phyloP scores from a whole-genome alignment of 2,329 filamentous ascomycete genomes.

The Fusarium scirpi region DNA sequence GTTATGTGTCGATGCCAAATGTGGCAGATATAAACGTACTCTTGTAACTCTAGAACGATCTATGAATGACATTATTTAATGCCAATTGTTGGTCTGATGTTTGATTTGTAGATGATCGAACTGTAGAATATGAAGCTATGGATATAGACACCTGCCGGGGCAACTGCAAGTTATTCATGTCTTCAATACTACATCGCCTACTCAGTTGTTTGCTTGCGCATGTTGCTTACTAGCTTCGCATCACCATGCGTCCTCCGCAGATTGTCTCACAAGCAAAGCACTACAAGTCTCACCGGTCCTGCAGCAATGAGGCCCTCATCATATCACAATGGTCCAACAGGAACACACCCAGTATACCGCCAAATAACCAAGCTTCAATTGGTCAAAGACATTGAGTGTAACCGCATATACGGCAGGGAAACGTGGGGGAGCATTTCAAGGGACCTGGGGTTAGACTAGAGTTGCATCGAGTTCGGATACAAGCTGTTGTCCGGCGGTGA shows the following conservation, averaged over 20 bases:
- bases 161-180: background rate
- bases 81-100: conserved; percentile 3
- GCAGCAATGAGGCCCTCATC: conserved; percentile 20
- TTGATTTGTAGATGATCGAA: background rate
- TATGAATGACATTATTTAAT: conserved; percentile 47
- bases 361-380: conserved; percentile 23
- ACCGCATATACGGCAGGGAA: conserved; percentile 22
- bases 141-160: background rate
- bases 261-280: background rate
- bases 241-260: no score
- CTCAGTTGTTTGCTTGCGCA: background rate
- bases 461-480: background rate
- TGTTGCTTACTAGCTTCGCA: background rate
- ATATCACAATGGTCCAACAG: conserved; percentile 26
- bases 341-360: conserved; percentile 28
- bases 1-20: conserved; percentile 24
- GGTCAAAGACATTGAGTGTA: conserved; percentile 27
- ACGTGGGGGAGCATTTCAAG: conserved; percentile 19
- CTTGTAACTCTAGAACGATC: conserved; percentile 44
- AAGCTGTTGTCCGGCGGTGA: conserved; percentile 25
- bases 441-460: conserved; percentile 13
- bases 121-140: background rate
- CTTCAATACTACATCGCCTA: background rate
- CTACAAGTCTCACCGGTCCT: conserved; percentile 30
- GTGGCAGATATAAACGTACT: conserved; percentile 21